phyloP scores from a whole-genome alignment of 306 rosid genomes.

The Ammopiptanthus mongolicus region DNA sequence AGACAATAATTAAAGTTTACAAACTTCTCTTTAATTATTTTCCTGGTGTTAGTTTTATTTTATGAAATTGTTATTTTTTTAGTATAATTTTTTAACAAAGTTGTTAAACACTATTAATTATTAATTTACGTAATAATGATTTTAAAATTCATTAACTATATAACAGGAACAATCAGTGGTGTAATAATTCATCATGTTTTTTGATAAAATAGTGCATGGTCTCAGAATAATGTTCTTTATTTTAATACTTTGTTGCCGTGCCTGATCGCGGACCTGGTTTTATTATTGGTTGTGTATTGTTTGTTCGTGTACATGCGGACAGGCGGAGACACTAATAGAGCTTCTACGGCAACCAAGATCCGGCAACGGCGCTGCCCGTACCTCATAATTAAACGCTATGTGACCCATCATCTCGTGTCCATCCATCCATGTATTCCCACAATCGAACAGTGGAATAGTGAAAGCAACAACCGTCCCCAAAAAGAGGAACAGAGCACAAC shows the following conservation, averaged over 20 bases:
- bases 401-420: constrained; percentile 15
- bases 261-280: background rate
- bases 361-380: constrained; percentile 52
- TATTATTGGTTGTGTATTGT: constrained; percentile 20
- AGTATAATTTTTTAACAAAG: no score
- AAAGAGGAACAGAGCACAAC: background rate
- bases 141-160: background rate
- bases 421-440: background rate
- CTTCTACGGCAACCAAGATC: constrained; percentile 95
- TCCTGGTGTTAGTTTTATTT: background rate
- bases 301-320: constrained; percentile 37
- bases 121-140: background rate
- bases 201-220: no score
- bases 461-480: background rate
- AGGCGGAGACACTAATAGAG: constrained; percentile 85
- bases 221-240: background rate
- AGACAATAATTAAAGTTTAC: background rate
- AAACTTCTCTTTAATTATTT: background rate
- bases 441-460: background rate
- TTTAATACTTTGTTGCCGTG: background rate
- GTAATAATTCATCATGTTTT: background rate
- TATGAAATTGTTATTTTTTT: background rate
- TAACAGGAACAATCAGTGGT: background rate
- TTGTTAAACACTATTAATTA: no score
- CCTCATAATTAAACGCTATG: constrained; percentile 22